Conservation (phyloP, 1,284 basidiomycete species). For the Pseudozyma sp. region DNA sequence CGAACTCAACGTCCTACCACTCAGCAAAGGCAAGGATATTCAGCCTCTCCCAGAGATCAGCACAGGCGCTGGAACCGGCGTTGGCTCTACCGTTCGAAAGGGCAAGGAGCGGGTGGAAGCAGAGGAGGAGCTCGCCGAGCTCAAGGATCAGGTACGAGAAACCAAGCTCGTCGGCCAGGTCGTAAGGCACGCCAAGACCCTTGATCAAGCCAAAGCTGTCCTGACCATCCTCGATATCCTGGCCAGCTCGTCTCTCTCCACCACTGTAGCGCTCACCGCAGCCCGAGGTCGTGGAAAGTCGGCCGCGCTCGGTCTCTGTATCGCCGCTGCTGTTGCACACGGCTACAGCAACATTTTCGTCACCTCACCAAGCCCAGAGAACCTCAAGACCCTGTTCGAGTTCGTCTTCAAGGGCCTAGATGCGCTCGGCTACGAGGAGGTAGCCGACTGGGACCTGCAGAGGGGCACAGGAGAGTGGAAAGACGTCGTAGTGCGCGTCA, state of each 20-base stretch:
- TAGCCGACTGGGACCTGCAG: conserved; percentile 94
- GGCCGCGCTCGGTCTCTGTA: conserved; percentile 91
- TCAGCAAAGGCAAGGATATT: conserved; percentile 96
- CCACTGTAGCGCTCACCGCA: conserved; percentile 94
- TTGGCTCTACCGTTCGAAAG: conserved; percentile 70
- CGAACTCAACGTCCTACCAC: conserved; percentile 95
- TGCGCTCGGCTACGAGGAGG: conserved; percentile 94
- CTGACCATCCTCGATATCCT: conserved; percentile 66
- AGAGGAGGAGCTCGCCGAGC: conserved; percentile 78
- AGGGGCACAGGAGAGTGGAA: conserved; percentile 97
- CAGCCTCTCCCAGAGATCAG: conserved; percentile 75
- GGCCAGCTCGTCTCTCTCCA: conserved; percentile 76
- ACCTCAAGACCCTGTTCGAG: conserved; percentile 96
- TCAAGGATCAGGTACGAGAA: conserved; percentile 83
- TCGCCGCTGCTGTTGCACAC: conserved; percentile 90
- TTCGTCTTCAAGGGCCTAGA: conserved; percentile 98
- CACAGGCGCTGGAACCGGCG: conserved; percentile 45
- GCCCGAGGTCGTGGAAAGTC: conserved; percentile 96
- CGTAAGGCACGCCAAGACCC: conserved; percentile 88
- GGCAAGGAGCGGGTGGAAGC: conserved; percentile 72
- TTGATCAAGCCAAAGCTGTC: conserved; percentile 77
- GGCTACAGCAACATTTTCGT: conserved; percentile 99
- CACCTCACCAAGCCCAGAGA: conserved; percentile 96
- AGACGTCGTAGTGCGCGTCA: conserved; percentile 94
- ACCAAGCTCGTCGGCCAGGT: conserved; percentile 90